These are phyloP conservation scores for Vitis rotundifolia DNA, from an alignment of 164 flowering plant genomes.

Conservation along the genomic window DNA sequence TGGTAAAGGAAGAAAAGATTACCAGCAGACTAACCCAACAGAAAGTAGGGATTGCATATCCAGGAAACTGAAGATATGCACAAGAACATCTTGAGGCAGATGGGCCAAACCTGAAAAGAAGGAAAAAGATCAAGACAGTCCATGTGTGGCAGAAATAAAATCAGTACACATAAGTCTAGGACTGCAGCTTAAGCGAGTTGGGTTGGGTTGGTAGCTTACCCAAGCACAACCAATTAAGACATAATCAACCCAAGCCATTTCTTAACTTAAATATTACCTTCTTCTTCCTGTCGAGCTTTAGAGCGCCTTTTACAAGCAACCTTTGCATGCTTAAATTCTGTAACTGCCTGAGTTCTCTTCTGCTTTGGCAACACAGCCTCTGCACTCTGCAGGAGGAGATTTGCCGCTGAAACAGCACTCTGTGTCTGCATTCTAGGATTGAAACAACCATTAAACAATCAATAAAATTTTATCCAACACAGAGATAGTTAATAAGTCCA, in stretches of 20 bases:
- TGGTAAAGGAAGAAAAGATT: slow-evolving; percentile 17
- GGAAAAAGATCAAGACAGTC: not conserved
- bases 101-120: slow-evolving; percentile 45
- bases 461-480: no score
- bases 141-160: not conserved
- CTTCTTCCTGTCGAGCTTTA: slow-evolving; percentile 42
- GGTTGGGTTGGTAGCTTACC: no score
- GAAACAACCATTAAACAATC: not conserved
- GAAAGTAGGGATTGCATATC: slow-evolving; percentile 67
- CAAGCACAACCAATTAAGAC: no score
- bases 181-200: no score
- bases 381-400: slow-evolving; percentile 59
- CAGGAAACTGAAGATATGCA: slow-evolving; percentile 72
- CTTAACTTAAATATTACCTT: slow-evolving; percentile 26
- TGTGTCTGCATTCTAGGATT: slow-evolving; percentile 52
- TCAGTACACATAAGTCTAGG: no score
- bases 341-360: slow-evolving; percentile 52
- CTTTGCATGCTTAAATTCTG: slow-evolving; percentile 74
- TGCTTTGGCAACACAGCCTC: slow-evolving; percentile 78
- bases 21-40: slow-evolving; percentile 72
- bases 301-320: slow-evolving; percentile 67
- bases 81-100: slow-evolving; percentile 78
- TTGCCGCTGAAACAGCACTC: slow-evolving; percentile 60
- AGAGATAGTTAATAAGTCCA: not conserved
- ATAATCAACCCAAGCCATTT: not conserved